These are phyloP conservation scores for Arthrinium phaeospermum DNA, from an alignment of 2,329 filamentous ascomycete genomes.

Conservation along the genomic window DNA sequence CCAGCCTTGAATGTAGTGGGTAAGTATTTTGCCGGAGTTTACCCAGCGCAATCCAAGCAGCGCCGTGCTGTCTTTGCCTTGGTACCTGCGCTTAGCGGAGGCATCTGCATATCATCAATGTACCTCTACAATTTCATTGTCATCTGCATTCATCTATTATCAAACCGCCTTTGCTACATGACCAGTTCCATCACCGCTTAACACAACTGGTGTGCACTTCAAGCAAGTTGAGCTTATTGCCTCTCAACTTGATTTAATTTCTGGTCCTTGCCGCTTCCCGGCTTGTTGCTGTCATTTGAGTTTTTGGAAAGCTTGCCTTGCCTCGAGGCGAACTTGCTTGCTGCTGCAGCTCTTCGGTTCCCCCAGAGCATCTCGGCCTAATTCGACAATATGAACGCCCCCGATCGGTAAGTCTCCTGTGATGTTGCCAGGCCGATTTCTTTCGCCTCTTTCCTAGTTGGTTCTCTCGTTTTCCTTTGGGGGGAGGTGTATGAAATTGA, in stretches of 20 bases:
- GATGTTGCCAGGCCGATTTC: not conserved
- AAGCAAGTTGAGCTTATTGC: not conserved
- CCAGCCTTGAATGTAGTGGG: not conserved
- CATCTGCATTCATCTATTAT: not conserved
- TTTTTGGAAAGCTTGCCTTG: not conserved
- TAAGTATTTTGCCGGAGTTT: not conserved
- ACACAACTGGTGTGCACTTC: not conserved
- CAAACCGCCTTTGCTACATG: not conserved
- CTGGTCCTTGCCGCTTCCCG: not conserved
- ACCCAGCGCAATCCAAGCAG: not conserved
- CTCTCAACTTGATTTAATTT: not conserved
- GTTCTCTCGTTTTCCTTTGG: not conserved
- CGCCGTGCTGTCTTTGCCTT: not conserved
- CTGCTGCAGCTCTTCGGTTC: not conserved
- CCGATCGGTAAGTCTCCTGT: slow-evolving; percentile 20
- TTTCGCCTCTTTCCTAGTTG: not conserved
- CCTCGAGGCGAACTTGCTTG: not conserved
- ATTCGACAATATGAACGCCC: slow-evolving; percentile 20
- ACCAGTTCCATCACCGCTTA: not conserved
- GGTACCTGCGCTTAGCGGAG: not conserved
- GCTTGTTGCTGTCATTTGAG: not conserved
- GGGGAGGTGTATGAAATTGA: not conserved
- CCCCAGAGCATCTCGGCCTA: not conserved
- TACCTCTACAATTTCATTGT: slow-evolving; percentile 12
- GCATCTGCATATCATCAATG: not conserved